Base-by-base conservation (phyloP, 495 filamentous ascomycete genomes). In the Coniosporium apollinis region DNA sequence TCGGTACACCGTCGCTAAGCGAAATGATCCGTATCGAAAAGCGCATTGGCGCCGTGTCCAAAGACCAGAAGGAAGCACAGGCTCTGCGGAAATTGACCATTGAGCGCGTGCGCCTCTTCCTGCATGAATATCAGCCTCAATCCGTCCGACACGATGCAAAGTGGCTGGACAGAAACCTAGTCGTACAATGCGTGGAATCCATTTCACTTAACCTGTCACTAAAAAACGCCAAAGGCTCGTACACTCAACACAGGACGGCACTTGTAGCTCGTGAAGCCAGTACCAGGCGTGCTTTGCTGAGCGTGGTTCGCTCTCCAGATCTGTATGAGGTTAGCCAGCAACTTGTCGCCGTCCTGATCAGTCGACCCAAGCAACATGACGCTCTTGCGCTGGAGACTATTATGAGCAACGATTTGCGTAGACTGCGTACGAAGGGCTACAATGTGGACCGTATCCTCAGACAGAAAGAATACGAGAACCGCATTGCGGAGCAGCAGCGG, bases 361-460 rank as follows among this genome's bases (percentile, higher is more conserved):
- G 71, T 32, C 71, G 82, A n/a, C 83, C 86, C 3, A 81, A 77
- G 48, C 78, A 85, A 43, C 77, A 89, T 42, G 81, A 82, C 3
- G 80, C 74, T 45, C 62, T 94, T 39, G 79, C 84, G 13, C 66
- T 99, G 22, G 86, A 94, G 51, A 82, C 78, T 43, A 72, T 99
- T 36, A 58, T 99, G 21, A 82, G 76, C 32, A 76, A 70, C n/a
- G 79, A 81, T 41, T 60, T 99, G 8, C 61, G 75, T 24, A 71
- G 82, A 41, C 60, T 99, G 7, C 73, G 74, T 46, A 67, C 66
- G 16, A 79, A 85, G 38, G 89, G 89, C 3, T 94, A 89, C 58
- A 96, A 99, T 44, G 89, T 96, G 26, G 81, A 89, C 37, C 74
- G 89, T 11, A 93, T 96, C 46, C 64, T 99, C 14, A 71, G 78